These are phyloP conservation scores for Corchorus capsularis DNA, from an alignment of 345 rosid genomes.

Conservation along the genomic window DNA sequence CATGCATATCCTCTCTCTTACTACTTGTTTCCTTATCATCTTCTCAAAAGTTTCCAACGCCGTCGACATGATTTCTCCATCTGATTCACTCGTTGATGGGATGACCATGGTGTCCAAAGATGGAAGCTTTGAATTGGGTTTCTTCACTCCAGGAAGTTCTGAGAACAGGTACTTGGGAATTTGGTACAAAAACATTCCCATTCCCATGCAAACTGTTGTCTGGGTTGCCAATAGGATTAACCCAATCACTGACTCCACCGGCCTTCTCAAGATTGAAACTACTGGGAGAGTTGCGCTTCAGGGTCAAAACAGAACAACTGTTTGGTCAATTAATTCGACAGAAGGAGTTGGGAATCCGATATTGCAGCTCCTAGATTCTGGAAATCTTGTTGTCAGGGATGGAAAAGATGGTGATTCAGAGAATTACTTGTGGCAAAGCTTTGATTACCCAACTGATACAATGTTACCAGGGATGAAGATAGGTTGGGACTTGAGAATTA, in stretches of 20 bases:
- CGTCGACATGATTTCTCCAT: not conserved
- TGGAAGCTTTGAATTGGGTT: not conserved
- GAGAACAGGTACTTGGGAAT: constrained; percentile 2
- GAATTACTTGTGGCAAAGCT: constrained; percentile 49
- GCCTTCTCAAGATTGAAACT: constrained; percentile 18
- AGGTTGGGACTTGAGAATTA: constrained; percentile 28
- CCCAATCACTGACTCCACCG: constrained; percentile 32
- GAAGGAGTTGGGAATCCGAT: constrained; percentile 24
- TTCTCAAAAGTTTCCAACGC: not conserved
- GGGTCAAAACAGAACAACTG: too few relatives aligned
- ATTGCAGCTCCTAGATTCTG: constrained; percentile 42
- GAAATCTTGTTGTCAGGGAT: constrained; percentile 45
- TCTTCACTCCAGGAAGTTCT: not conserved
- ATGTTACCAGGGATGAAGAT: constrained; percentile 48
- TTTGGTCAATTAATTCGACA: constrained; percentile 31
- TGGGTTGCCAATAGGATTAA: constrained; percentile 51
- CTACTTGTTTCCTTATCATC: not conserved
- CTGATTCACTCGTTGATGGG: constrained; percentile 2
- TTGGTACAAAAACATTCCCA: constrained; percentile 12
- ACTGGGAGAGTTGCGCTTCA: constrained; percentile 14
- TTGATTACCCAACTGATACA: constrained; percentile 49
- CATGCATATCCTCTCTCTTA: not conserved
- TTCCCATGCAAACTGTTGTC: constrained; percentile 17
- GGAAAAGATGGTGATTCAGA: constrained; percentile 21
- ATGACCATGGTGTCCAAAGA: constrained; percentile 36